These are phyloP conservation scores for Aspergillus brasiliensis DNA, from an alignment of 2,329 filamentous ascomycete species.

Conservation along the genomic window DNA sequence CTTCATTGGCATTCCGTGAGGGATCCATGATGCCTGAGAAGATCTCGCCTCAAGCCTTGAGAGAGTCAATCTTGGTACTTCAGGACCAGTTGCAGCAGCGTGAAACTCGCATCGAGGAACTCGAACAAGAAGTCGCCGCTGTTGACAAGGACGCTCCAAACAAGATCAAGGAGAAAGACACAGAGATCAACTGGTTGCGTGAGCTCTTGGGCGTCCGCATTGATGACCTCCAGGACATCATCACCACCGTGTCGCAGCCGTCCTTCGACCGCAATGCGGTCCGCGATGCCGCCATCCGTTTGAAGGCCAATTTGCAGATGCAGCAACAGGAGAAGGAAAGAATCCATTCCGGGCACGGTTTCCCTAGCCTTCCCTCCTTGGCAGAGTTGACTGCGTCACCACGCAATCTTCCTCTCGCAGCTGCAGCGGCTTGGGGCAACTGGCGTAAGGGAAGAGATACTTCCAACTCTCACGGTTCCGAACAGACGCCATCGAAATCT, in stretches of 20 bases:
- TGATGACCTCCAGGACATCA: constrained; percentile 90
- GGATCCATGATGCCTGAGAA: constrained; percentile 69
- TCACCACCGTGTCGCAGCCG: constrained; percentile 73
- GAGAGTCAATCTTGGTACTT: constrained; percentile 92
- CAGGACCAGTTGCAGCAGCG: constrained; percentile 96
- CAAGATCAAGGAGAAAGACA: constrained; percentile 88
- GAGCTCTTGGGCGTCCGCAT: constrained; percentile 89
- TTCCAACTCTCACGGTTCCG: constrained; percentile 47
- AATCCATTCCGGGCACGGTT: constrained; percentile 66
- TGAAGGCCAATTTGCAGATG: constrained; percentile 96
- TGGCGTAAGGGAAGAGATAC: constrained; percentile 75
- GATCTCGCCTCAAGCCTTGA: constrained; percentile 89
- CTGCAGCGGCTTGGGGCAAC: constrained; percentile 96
- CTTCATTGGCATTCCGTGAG: constrained; percentile 49
- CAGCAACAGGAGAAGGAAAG: constrained; percentile 94
- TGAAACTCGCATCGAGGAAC: constrained; percentile 83
- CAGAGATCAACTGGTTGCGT: constrained; percentile 91
- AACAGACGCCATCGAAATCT: constrained; percentile 63
- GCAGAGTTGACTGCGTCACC: constrained; percentile 77
- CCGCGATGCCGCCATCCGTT: constrained; percentile 86
- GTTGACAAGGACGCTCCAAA: constrained; percentile 74
- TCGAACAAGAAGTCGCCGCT: constrained; percentile 70
- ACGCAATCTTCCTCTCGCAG: constrained; percentile 74
- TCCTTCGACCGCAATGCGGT: constrained; percentile 76
- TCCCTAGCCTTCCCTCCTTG: constrained; percentile 76